Evolutionary conservation across 768 basidiomycete genomes (phyloP).

Genomic region (Mycena pura): DNA sequence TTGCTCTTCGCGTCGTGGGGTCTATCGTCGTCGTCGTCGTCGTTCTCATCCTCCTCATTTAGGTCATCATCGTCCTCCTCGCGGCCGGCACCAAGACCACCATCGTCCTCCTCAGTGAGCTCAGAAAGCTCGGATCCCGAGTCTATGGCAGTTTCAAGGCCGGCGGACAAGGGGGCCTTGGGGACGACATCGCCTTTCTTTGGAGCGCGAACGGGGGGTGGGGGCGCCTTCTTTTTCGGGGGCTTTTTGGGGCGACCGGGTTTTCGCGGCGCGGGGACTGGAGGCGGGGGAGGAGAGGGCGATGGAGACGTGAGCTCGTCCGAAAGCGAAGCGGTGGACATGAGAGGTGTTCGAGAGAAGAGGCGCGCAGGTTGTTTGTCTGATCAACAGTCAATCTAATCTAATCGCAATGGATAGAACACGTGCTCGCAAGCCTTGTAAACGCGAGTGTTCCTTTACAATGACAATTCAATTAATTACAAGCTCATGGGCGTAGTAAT

Average conservation of each 20-base stretch:
- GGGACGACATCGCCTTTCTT: not conserved
- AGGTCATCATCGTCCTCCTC: constrained; percentile 35
- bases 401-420: not conserved
- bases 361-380: not conserved
- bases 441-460: no score
- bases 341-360: not conserved
- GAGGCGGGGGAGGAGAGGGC: constrained; percentile 11
- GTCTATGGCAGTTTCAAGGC: constrained; percentile 49
- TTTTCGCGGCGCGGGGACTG: constrained; percentile 1
- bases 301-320: constrained; percentile 15
- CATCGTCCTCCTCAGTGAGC: constrained; percentile 83
- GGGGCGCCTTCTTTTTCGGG: constrained; percentile 13
- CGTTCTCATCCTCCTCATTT: constrained; percentile 30
- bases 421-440: no score
- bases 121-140: constrained; percentile 81
- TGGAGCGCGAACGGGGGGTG: constrained; percentile 2
- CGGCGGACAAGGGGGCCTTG: constrained; percentile 30
- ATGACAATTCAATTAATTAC: no score
- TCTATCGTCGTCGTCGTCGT: constrained; percentile 35
- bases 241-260: constrained; percentile 17
- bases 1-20: constrained; percentile 33
- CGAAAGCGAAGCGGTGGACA: constrained; percentile 20
- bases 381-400: not conserved
- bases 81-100: no score
- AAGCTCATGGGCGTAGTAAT: no score